Evolutionary conservation across 805 yeast species (phyloP), one percentile per base, ranked within the genome.

Genomic region (Candida insectalens): DNA sequence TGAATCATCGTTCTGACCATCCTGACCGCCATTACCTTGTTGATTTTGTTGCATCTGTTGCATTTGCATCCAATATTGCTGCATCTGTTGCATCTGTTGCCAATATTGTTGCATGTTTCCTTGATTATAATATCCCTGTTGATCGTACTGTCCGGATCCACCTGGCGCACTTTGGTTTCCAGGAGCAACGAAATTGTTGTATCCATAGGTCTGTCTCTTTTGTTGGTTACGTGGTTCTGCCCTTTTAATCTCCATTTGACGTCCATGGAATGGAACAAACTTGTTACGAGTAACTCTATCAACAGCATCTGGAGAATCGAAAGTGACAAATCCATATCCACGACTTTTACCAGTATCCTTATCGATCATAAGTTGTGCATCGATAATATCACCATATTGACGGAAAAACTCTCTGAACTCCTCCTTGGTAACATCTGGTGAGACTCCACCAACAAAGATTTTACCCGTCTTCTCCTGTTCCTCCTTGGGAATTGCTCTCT

Each of bases 381-480:
- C 97, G 47, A 89, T 82, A 38, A 89, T 88, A 27, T 76, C 74
- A 46, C 96, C 97, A 58, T 79, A 89, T 59, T 80, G 80, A 36
- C 83, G 73, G 52, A 89, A 89, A 57, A 83, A 87, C 33, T 72
- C 77, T 55, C 79, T 80, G 59, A 89, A 92, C 44, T 88, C 96
- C 43, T 73, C 73, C 47, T 94, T 96, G 42, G 87, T 85, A 34
- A 88, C 95, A 52, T 84, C 89, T 15, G 94, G 83, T 35, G 94
- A 88, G 40, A 89, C 82, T 45, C 98, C 98, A 44, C 98, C 98
- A 27, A 89, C 96, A 52, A 89, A 89, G 45, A 89, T 88, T 63
- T 89, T 89, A 46, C 96, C 95, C 13, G 95, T 85, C 55, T 83
- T 83, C 54, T 88, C 96, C 59, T 89, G 98, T 57, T 89, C 96